Conservation (phyloP, 164 flowering plant species). For the Malania oleifera region DNA sequence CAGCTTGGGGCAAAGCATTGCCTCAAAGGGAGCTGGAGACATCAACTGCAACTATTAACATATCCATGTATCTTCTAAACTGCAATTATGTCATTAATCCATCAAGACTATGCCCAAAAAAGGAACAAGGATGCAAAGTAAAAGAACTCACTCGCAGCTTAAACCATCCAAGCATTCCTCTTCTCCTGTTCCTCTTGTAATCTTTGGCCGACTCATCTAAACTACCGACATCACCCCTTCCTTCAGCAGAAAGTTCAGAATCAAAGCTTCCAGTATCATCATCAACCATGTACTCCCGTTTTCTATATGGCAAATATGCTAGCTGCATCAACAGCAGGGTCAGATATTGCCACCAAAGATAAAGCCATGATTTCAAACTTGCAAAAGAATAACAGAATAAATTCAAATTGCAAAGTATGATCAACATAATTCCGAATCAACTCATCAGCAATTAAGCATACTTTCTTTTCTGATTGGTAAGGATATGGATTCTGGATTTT, state of each 20-base stretch:
- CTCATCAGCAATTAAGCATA: too few relatives aligned
- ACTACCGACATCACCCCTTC: constrained; percentile 34
- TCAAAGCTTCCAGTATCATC: constrained; percentile 61
- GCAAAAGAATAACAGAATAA: neutral
- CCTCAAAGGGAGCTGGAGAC: too few relatives aligned
- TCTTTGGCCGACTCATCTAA: constrained; percentile 54
- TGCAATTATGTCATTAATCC: too few relatives aligned
- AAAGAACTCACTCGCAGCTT: constrained; percentile 45
- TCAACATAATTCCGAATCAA: neutral
- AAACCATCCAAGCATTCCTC: constrained; percentile 91
- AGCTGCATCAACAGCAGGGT: constrained; percentile 46
- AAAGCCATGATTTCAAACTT: neutral
- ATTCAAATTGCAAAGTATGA: neutral
- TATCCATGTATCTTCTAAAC: too few relatives aligned
- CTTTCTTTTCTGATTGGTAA: too few relatives aligned
- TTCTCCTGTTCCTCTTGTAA: constrained; percentile 47
- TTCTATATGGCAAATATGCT: constrained; percentile 76
- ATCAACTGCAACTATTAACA: too few relatives aligned
- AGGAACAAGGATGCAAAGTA: neutral
- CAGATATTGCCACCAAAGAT: neutral
- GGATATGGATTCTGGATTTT: too few relatives aligned
- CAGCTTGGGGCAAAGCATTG: too few relatives aligned
- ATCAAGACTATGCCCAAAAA: too few relatives aligned
- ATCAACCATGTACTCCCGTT: constrained; percentile 53
- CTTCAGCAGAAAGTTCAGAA: constrained; percentile 55